Percentiles rank a stretch among this genome's conserved stretches.
phyloP scores from a whole-genome alignment of 192 early-diverging fungal species.

The Funneliformis geosporum region DNA sequence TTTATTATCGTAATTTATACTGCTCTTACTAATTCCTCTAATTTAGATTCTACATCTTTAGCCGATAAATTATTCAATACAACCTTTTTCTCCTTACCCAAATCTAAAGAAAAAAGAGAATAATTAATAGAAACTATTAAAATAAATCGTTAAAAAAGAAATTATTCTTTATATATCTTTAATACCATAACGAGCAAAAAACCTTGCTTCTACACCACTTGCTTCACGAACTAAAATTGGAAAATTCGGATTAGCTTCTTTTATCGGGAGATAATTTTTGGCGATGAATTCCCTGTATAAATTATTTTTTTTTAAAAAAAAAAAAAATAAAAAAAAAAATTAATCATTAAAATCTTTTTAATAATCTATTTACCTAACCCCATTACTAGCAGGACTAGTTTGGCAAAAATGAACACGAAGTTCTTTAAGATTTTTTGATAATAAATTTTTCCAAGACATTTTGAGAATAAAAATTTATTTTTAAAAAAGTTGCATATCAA shows the following conservation, averaged over 20 bases:
- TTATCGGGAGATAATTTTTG: conserved; percentile 78
- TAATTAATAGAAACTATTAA: conserved; percentile 1
- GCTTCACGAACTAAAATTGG: conserved; percentile 93
- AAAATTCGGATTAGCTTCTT: conserved; percentile 82
- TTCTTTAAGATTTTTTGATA: conserved; percentile 78
- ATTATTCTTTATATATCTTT: neutral
- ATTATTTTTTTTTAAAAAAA: neutral
- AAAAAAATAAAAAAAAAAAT: neutral
- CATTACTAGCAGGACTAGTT: conserved; percentile 72
- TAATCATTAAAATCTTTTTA: neutral
- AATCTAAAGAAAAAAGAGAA: conserved; percentile 53
- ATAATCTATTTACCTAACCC: conserved; percentile 63
- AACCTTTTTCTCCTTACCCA: conserved; percentile 79
- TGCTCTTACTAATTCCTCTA: conserved; percentile 60
- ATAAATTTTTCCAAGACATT: conserved; percentile 33
- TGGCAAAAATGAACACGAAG: conserved; percentile 90
- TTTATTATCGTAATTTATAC: neutral
- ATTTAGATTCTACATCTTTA: conserved; percentile 69
- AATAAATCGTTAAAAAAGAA: neutral
- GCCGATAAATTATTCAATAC: conserved; percentile 72
- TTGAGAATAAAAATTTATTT: neutral
- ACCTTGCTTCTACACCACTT: conserved; percentile 75
- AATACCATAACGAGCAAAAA: conserved; percentile 91
- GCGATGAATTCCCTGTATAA: conserved; percentile 77
- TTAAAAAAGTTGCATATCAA: too few relatives aligned